These are phyloP conservation scores for Rhizopogon vesiculosus DNA, from an alignment of 768 basidiomycete genomes.

Conservation along the genomic window DNA sequence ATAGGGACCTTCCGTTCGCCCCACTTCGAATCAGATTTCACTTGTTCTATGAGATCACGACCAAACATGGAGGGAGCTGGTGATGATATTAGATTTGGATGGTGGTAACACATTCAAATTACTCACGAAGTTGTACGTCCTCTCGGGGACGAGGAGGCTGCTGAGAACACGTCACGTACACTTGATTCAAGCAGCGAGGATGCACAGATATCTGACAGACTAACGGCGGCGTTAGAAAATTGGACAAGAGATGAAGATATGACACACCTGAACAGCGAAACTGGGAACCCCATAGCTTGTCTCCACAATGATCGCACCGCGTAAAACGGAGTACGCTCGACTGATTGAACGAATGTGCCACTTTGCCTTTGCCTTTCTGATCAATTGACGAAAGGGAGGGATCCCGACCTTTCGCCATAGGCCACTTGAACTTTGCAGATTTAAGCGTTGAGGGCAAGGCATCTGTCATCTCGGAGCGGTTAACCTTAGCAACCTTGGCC, in stretches of 20 bases:
- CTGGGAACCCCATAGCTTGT: constrained; percentile 99
- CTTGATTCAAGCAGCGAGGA: constrained; percentile 72
- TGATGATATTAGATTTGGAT: constrained; percentile 10
- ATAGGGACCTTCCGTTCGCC: constrained; percentile 69
- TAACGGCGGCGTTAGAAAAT: constrained; percentile 22
- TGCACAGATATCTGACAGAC: constrained; percentile 87
- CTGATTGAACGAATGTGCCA: constrained; percentile 86
- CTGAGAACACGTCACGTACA: constrained; percentile 64
- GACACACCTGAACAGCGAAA: constrained; percentile 81
- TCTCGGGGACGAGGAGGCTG: constrained; percentile 32
- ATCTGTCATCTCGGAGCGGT: constrained; percentile 33
- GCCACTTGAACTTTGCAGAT: constrained; percentile 68
- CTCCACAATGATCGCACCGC: constrained; percentile 92
- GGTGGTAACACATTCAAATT: background rate
- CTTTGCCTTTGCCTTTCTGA: constrained; percentile 34
- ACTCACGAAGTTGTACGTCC: constrained; percentile 17
- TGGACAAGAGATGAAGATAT: constrained; percentile 3
- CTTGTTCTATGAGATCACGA: constrained; percentile 82
- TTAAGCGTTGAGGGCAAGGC: constrained; percentile 43
- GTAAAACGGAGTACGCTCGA: constrained; percentile 84
- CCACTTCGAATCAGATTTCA: constrained; percentile 56
- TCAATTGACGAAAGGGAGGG: constrained; percentile 28
- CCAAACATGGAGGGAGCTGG: constrained; percentile 91
- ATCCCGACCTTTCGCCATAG: constrained; percentile 52
- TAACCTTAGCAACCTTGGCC: constrained; percentile 20